These are phyloP conservation scores for Fulvia fulva DNA, from an alignment of 2,329 filamentous ascomycete genomes.

Conservation along the genomic window DNA sequence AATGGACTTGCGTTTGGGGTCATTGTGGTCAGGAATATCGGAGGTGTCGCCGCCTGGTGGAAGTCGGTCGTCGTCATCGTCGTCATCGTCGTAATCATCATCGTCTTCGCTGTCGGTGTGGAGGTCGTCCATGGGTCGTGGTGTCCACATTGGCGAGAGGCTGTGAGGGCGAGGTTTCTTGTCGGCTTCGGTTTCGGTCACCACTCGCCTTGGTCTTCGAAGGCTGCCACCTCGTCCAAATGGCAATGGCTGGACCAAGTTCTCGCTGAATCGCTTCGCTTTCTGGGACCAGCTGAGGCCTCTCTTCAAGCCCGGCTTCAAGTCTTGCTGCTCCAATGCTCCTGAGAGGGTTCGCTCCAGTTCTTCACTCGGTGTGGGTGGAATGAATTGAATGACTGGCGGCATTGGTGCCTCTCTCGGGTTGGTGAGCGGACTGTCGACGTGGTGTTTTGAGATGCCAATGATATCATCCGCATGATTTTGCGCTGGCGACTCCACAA, in stretches of 20 bases:
- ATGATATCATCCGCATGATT: constrained; percentile 6
- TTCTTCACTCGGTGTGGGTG: constrained; percentile 50
- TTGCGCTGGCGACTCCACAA: constrained; percentile 16
- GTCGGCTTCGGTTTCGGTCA: constrained; percentile 25
- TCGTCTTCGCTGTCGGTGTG: constrained; percentile 40
- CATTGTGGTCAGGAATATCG: constrained; percentile 29
- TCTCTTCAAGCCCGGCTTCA: constrained; percentile 25
- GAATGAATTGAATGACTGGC: constrained; percentile 53
- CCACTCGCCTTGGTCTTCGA: constrained; percentile 18
- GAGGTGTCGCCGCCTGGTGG: constrained; percentile 47
- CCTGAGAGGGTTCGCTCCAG: constrained; percentile 38
- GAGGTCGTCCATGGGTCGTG: constrained; percentile 60
- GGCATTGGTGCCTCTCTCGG: constrained; percentile 56
- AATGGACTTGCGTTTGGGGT: constrained; percentile 5
- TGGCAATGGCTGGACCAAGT: constrained; percentile 40
- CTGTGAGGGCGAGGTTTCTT: constrained; percentile 30
- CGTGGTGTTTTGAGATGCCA: constrained; percentile 20
- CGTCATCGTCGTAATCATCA: constrained; percentile 32
- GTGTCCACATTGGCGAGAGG: constrained; percentile 60
- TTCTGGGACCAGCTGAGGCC: constrained; percentile 41
- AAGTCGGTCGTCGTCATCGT: constrained; percentile 27
- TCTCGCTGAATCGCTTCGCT: constrained; percentile 45
- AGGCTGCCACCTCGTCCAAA: constrained; percentile 29
- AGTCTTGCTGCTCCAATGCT: constrained; percentile 2
- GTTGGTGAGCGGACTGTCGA: constrained; percentile 58